Evolutionary conservation across 1,284 basidiomycete genomes (phyloP), one percentile per base, ranked within the genome.

Genomic region (Irpex rosettiformis): DNA sequence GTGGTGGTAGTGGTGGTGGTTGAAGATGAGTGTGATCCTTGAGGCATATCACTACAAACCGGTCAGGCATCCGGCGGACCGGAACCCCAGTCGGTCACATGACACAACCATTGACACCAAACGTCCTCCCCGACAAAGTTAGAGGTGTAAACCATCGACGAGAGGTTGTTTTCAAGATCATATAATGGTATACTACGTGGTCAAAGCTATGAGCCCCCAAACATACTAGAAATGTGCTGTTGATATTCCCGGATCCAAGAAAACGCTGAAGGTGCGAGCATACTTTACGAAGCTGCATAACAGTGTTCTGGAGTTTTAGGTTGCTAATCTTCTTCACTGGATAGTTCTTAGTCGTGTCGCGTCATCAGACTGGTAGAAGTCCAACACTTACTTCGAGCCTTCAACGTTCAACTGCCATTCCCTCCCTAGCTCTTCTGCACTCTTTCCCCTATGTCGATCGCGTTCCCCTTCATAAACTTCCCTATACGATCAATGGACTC

Each of bases 261-360:
- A n/a, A n/a, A n/a, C n/a, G n/a, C n/a, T n/a, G n/a, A n/a, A n/a
- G n/a, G n/a, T 99, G 96, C 22, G 91, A 94, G 73, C 94, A 96
- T 3, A 95, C 91, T 84, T 96, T 90, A 67, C 91, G 90, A 13
- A 97, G 79, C 69, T 98, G 96, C 95, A 98, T 98, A 61, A 97
- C 87, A 1, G 89, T 83, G 70, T 98, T 98, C 69, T 96, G 92
- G 8, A 98, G 82, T 61, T 88, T 88, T 88, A 96, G 89, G 70
- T 92, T 93, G 72, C 95, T 94, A 52, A 97, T 86, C 58, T 87
- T 83, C 69, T 89, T 91, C 58, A 86, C 92, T 93, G 37, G n/a
- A n/a, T n/a, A n/a, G n/a, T n/a, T n/a, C n/a, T 51, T 18, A 55
- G 16, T 61, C 55, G 61, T 27, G 43, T 29, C 33, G 42, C 16